These are phyloP conservation scores for Sclerotinia trifoliorum DNA, from an alignment of 2,329 filamentous ascomycete genomes.

Conservation along the genomic window DNA sequence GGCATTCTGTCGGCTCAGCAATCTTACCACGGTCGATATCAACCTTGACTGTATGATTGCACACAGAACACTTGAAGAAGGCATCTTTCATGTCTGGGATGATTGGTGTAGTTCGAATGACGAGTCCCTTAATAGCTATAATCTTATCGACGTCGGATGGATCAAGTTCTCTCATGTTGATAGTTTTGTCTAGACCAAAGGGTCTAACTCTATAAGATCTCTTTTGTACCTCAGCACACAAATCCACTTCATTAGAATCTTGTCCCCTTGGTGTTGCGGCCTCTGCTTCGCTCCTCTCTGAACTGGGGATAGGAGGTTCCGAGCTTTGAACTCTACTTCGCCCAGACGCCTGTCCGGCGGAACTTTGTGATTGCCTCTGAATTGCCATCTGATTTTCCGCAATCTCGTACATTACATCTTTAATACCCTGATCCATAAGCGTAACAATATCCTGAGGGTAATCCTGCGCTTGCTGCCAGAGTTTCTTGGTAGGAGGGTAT, in stretches of 20 bases:
- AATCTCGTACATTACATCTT: conserved; percentile 89
- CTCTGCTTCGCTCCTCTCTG: conserved; percentile 62
- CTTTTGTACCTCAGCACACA: conserved; percentile 72
- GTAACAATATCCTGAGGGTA: conserved; percentile 97
- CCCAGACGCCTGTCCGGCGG: conserved; percentile 48
- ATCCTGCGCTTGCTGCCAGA: conserved; percentile 92
- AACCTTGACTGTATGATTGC: conserved; percentile 86
- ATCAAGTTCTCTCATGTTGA: conserved; percentile 92
- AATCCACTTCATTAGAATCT: conserved; percentile 59
- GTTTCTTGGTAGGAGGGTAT: conserved; percentile 86
- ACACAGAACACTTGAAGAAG: conserved; percentile 93
- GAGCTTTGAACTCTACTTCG: conserved; percentile 61
- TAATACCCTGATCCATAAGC: conserved; percentile 91
- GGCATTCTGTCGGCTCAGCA: conserved; percentile 87
- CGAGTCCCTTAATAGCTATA: conserved; percentile 89
- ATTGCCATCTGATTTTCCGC: conserved; percentile 76
- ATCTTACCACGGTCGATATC: conserved; percentile 96
- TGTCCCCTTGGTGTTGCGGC: conserved; percentile 45
- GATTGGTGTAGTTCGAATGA: conserved; percentile 92
- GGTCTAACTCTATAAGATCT: conserved; percentile 83
- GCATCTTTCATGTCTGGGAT: conserved; percentile 99
- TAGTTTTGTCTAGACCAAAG: conserved; percentile 80
- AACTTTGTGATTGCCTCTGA: conserved; percentile 61
- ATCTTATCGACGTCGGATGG: conserved; percentile 96
- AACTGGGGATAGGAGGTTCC: conserved; percentile 74